Evolutionary conservation across 1,139 yeast genomes (phyloP).

Genomic region (Lodderomyces jiufengensis): DNA sequence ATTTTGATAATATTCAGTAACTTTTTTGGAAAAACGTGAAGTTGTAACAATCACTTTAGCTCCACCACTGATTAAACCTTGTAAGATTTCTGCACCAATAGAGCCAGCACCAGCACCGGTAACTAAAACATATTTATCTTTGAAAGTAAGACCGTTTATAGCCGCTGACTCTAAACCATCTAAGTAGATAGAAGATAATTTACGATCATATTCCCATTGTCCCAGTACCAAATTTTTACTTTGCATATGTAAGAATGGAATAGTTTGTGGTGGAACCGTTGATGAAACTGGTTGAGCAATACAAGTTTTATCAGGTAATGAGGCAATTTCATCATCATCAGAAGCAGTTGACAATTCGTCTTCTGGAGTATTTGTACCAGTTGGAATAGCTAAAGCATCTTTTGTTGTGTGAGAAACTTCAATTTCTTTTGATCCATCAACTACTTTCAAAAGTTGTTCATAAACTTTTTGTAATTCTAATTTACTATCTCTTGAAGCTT

Average conservation of each 20-base stretch:
- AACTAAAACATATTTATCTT: conserved; percentile 82
- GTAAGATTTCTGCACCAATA: conserved; percentile 94
- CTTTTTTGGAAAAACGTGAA: conserved; percentile 89
- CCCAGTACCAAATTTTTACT: conserved; percentile 65
- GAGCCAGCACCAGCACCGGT: conserved; percentile 99
- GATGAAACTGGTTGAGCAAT: conserved; percentile 73
- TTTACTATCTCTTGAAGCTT: conserved; percentile 62
- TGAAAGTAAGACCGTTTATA: conserved; percentile 84
- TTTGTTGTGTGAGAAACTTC: conserved; percentile 46
- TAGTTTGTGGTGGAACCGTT: conserved; percentile 74
- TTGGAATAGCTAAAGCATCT: conserved; percentile 33
- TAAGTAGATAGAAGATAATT: conserved; percentile 71
- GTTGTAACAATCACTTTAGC: conserved; percentile 96
- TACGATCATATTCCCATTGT: conserved; percentile 77
- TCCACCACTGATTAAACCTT: conserved; percentile 95
- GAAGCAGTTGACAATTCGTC: conserved; percentile 46
- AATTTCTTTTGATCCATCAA: conserved; percentile 67
- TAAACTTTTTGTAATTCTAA: conserved; percentile 78
- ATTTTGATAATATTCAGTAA: conserved; percentile 92
- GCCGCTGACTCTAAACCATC: conserved; percentile 94
- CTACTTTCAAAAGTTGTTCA: conserved; percentile 70
- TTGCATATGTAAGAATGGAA: conserved; percentile 93
- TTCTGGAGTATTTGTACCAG: conserved; percentile 36
- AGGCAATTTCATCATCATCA: conserved; percentile 68
- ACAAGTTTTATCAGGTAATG: conserved; percentile 69